Base-by-base conservation (phyloP, 2,329 filamentous ascomycete genomes). In the Leptographium wingfieldii region DNA sequence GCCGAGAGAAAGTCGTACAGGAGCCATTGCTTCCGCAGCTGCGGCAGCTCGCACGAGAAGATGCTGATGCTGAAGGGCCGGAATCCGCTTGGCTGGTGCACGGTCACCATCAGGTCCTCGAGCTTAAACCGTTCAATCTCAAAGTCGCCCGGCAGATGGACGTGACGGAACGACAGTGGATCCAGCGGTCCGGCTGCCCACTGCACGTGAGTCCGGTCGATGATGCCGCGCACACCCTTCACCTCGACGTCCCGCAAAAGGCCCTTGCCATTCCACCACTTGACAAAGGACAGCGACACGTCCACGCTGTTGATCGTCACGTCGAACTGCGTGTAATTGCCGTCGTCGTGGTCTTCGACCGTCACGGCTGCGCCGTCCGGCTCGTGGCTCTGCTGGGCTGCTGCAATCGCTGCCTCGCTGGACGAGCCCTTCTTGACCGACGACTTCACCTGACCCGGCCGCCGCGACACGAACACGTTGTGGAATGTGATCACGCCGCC, bases 211-310 rank as follows among this genome's bases (percentile, higher is more conserved):
- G 91, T 96, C 61, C 94, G 83, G 72, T 99, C 94, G 53, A 99
- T 80, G 5, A 97, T 90, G 27, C 94, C 94, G 62, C 94, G 83
- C 35, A 99, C 88, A 5, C 94, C 94, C 69, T 91, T 94, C 58
- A 99, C 86, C 69, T 96, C 91, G 51, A 99, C 94, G 69, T 97
- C 90, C 66, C 89, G 86, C 10, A 99, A 76, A 6, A 95, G 79
- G 0, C 94, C 94, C 71, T 92, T 96, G 27, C 94, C 92, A 67
- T 96, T 97, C 83, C 95, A 95, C 94, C 94, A 99, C 70, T 96
- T 97, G n/a, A 91, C 80, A 67, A 99, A 97, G 0, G 94, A 99
- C 31, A 99, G 73, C 0, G 92, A 97, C 51, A 99, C 92, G 68
- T 99, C 96, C 63, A 99, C 90, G 0, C 90, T 95, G 63, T 94